Conservation (phyloP, 1,284 basidiomycete genomes). For the Fomitopsis palustris region DNA sequence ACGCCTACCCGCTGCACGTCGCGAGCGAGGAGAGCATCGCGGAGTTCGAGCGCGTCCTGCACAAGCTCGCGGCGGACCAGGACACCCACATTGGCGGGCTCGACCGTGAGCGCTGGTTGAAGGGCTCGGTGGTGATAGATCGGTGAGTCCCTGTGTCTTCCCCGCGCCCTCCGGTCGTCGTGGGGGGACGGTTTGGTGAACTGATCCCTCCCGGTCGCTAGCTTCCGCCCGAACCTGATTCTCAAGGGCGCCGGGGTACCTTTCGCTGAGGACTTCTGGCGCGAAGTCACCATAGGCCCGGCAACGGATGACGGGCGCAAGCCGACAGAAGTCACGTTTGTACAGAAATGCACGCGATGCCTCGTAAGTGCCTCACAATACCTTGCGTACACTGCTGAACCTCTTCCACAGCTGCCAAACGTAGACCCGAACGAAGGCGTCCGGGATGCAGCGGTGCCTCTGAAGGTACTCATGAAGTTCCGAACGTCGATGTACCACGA, state of each 20-base stretch:
- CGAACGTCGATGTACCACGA: slow-evolving; percentile 51
- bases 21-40: slow-evolving; percentile 61
- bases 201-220: slow-evolving; percentile 19
- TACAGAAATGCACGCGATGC: slow-evolving; percentile 67
- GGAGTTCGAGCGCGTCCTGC: slow-evolving; percentile 44
- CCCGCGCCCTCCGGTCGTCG: neutral
- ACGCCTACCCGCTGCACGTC: slow-evolving; percentile 66
- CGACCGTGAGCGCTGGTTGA: slow-evolving; percentile 49
- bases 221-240: slow-evolving; percentile 74
- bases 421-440: slow-evolving; percentile 60
- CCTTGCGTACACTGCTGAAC: slow-evolving; percentile 4
- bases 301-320: slow-evolving; percentile 14
- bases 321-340: slow-evolving; percentile 46
- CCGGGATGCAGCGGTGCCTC: slow-evolving; percentile 70
- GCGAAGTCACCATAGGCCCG: slow-evolving; percentile 46
- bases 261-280: slow-evolving; percentile 53
- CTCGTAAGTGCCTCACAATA: slow-evolving; percentile 44
- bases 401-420: slow-evolving; percentile 57
- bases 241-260: slow-evolving; percentile 49
- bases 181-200: neutral
- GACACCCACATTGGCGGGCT: slow-evolving; percentile 42
- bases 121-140: slow-evolving; percentile 52
- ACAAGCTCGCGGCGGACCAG: slow-evolving; percentile 24
- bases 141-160: slow-evolving; percentile 49
- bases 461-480: slow-evolving; percentile 69